These are phyloP conservation scores for Tetrapyrgos nigripes DNA, from an alignment of 1,284 basidiomycete species.

Conservation along the genomic window DNA sequence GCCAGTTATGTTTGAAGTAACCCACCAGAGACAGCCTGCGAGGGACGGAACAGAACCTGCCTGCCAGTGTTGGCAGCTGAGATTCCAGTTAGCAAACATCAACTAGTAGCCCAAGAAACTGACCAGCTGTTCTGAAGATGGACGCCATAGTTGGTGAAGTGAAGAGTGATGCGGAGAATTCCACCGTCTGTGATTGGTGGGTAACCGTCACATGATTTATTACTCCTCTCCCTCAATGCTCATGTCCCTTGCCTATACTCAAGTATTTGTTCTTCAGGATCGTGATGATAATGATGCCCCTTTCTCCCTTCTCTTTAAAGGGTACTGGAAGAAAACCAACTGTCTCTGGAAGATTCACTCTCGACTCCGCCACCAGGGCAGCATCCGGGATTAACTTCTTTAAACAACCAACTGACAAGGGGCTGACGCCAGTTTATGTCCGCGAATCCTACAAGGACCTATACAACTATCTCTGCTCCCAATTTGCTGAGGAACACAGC, in stretches of 20 bases:
- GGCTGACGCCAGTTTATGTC: too few species aligned
- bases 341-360: too few species aligned
- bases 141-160: conserved; percentile 54
- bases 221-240: background rate
- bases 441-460: background rate
- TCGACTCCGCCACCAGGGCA: too few species aligned
- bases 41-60: conserved; percentile 52
- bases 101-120: conserved; percentile 13
- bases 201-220: background rate
- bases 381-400: too few species aligned
- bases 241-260: too few species aligned
- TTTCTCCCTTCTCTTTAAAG: too few species aligned
- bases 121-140: conserved; percentile 55
- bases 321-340: too few species aligned
- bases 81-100: conserved; percentile 12
- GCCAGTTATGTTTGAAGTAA: conserved; percentile 1
- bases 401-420: too few species aligned
- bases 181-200: conserved; percentile 17
- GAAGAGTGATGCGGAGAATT: conserved; percentile 17
- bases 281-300: too few species aligned
- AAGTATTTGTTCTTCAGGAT: too few species aligned
- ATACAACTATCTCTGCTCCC: background rate
- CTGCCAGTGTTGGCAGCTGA: conserved; percentile 52
- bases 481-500: background rate
- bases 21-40: conserved; percentile 52